Evolutionary conservation across 164 flowering plant species (phyloP).

Genomic region (Cinnamomum micranthum): DNA sequence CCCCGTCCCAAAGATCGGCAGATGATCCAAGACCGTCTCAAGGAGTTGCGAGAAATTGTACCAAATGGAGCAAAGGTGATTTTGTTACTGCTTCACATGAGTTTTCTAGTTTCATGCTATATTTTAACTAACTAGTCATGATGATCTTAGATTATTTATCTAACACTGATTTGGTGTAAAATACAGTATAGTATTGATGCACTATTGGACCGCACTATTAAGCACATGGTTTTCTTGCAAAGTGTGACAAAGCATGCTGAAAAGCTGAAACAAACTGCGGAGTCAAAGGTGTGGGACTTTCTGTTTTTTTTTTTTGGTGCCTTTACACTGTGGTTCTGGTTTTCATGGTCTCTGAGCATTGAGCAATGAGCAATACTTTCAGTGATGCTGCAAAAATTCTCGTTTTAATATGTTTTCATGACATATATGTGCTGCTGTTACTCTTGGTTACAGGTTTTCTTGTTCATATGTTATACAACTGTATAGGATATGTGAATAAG

Average conservation of each 20-base stretch:
- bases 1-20: constrained; percentile 99
- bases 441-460: not conserved
- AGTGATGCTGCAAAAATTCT: not conserved
- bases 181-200: constrained; percentile 99
- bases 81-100: not conserved
- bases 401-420: not conserved
- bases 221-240: constrained; percentile 99
- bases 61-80: constrained; percentile 93
- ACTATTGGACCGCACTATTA: constrained; percentile 85
- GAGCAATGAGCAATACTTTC: not conserved
- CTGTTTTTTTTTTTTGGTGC: not conserved
- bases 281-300: constrained; percentile 53
- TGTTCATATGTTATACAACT: too few relatives aligned
- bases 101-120: constrained; percentile 1
- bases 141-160: constrained; percentile 7
- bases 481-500: not conserved
- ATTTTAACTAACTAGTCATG: not conserved
- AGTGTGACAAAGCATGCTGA: constrained; percentile 94
- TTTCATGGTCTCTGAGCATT: not conserved
- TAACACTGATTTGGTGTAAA: not conserved
- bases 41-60: constrained; percentile 89
- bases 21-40: constrained; percentile 96
- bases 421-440: not conserved
- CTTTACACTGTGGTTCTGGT: not conserved
- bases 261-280: constrained; percentile 74